These are phyloP conservation scores for Leishmania guyanensis DNA, from an alignment of 208 protist genomes.

Conservation along the genomic window DNA sequence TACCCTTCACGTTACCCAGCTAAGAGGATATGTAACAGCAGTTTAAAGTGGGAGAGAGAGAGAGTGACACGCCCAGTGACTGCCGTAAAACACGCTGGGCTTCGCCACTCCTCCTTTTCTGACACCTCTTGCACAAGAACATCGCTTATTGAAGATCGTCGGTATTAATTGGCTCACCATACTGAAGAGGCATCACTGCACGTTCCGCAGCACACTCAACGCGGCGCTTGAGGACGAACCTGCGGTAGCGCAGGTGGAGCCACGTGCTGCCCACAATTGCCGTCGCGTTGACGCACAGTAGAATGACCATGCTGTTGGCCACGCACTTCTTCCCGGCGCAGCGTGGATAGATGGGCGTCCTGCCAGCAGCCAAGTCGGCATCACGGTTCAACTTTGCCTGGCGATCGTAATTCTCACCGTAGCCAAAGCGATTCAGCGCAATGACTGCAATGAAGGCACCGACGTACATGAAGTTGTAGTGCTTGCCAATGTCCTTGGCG, in stretches of 20 bases:
- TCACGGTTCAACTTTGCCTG: conserved; percentile 40
- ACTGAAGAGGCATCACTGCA: neutral
- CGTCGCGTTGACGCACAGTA: conserved; percentile 51
- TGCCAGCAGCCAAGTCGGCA: conserved; percentile 16
- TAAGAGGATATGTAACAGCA: neutral
- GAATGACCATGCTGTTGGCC: conserved; percentile 38
- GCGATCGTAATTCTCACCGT: conserved; percentile 60
- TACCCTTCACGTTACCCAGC: neutral
- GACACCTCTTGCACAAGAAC: neutral
- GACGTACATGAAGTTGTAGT: conserved; percentile 75
- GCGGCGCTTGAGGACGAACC: conserved; percentile 40
- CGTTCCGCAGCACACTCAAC: conserved; percentile 5
- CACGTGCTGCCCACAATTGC: conserved; percentile 39
- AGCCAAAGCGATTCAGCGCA: conserved; percentile 65
- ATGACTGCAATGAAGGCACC: conserved; percentile 57
- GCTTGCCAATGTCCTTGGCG: conserved; percentile 70
- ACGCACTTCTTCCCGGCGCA: conserved; percentile 53
- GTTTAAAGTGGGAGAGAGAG: neutral
- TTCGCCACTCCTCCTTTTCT: no score
- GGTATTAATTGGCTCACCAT: neutral
- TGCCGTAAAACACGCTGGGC: no score
- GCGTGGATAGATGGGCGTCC: conserved; percentile 33
- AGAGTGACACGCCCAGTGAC: no score
- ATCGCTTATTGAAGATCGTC: neutral
- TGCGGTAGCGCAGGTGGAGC: conserved; percentile 55